A percentile compares a stretch with the other conserved stretches of the same genome.
These are phyloP conservation scores for Schizonepeta tenuifolia DNA, from an alignment of 257 asterid species.

Conservation along the genomic window DNA sequence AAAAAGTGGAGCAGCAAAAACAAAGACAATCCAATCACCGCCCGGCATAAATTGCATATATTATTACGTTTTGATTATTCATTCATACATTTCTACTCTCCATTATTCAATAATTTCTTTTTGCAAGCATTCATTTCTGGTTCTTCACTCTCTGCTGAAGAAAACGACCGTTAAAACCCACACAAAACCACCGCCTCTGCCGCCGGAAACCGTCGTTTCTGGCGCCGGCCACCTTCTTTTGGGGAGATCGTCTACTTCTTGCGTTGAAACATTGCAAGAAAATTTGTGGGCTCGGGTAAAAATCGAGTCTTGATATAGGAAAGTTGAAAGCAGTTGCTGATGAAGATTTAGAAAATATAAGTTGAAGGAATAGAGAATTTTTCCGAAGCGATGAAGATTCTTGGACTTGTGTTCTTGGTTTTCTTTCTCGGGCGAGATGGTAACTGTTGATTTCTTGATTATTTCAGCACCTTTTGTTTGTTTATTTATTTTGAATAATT, in stretches of 20 bases:
- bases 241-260: not conserved
- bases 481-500: not conserved
- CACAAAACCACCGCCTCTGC: slow-evolving; percentile 31
- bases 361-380: slow-evolving; percentile 17
- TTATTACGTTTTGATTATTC: slow-evolving; percentile 25
- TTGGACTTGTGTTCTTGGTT: slow-evolving; percentile 40
- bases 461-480: not conserved
- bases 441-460: slow-evolving; percentile 38
- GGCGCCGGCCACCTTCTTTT: slow-evolving; percentile 13
- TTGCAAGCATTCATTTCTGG: not conserved
- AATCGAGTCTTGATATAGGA: slow-evolving; percentile 17
- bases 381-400: slow-evolving; percentile 49
- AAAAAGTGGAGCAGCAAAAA: slow-evolving; percentile 9
- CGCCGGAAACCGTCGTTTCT: slow-evolving; percentile 18
- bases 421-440: slow-evolving; percentile 45
- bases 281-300: not conserved
- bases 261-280: not conserved
- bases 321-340: slow-evolving; percentile 36
- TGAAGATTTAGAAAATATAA: slow-evolving; percentile 28
- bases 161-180: slow-evolving; percentile 41
- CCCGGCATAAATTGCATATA: slow-evolving; percentile 23
- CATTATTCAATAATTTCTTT: not conserved
- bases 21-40: slow-evolving; percentile 32
- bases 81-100: not conserved
- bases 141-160: not conserved